A percentile compares a stretch with the other conserved stretches of the same genome.
phyloP scores from a whole-genome alignment of 2,329 filamentous ascomycete genomes.

The Nectriaceae sp. region DNA sequence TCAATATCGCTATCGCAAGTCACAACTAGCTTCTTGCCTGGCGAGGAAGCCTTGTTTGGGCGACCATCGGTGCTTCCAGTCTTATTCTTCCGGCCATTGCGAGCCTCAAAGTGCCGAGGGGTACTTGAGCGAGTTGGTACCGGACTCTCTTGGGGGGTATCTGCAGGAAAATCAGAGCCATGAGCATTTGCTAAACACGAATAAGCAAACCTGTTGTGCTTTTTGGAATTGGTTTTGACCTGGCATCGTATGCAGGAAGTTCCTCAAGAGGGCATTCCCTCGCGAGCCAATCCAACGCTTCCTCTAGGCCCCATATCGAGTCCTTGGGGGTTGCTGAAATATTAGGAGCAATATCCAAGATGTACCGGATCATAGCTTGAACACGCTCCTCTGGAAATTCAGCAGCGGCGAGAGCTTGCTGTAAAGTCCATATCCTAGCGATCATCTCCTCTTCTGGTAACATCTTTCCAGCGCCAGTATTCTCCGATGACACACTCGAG shows the following conservation, averaged over 20 bases:
- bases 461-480: constrained; percentile 50
- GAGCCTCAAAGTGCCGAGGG: constrained; percentile 39
- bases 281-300: constrained; percentile 89
- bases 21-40: constrained; percentile 46
- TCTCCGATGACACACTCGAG: constrained; percentile 50
- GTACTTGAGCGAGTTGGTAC: constrained; percentile 52
- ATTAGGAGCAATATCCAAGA: constrained; percentile 67
- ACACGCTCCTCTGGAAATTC: constrained; percentile 68
- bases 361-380: constrained; percentile 63
- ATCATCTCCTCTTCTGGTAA: constrained; percentile 75
- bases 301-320: constrained; percentile 81
- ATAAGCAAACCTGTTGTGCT: constrained; percentile 32
- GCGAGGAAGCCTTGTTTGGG: constrained; percentile 23
- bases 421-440: constrained; percentile 81
- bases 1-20: constrained; percentile 72
- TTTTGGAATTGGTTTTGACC: constrained; percentile 39
- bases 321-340: constrained; percentile 61
- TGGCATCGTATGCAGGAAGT: constrained; percentile 68
- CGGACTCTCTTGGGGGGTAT: constrained; percentile 53
- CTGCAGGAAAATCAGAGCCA: constrained; percentile 30
- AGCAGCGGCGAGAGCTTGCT: constrained; percentile 68
- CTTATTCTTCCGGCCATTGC: constrained; percentile 35
- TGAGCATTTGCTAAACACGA: not conserved
- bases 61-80: constrained; percentile 29
- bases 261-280: constrained; percentile 69